Base-by-base conservation (phyloP, 306 rosid species). In the Cicer yamashitae region DNA sequence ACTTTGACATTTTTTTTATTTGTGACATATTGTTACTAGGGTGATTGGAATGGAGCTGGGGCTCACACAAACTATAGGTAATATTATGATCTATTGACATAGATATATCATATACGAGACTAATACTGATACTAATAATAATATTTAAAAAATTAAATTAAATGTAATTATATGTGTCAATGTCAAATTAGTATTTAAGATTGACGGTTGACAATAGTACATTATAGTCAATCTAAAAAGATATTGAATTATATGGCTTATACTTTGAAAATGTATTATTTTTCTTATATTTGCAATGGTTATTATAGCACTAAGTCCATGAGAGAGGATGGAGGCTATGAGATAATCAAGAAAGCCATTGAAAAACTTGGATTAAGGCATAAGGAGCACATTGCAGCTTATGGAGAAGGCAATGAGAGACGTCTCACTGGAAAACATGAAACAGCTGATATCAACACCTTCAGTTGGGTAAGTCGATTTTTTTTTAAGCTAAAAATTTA, bases 1-100 rank as follows among this genome's bases (percentile, higher is more conserved):
- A 59, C 48, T 34, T 51, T 72, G 45, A 82, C 34, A 7, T 34
- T 53, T 51, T 34, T 34, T 48, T 57, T 2, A 37, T 45, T 63
- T 52, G 18, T 37, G 9, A 11, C 15, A 25, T 67, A 12, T 30
- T 76, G 10, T 56, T 7, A 66, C 17, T 66, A 79, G 85, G 87
- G 91, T 10, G 91, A 87, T 7, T 87, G 91, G 91, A 87, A 87
- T 87, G 91, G 91, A 71, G 91, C 91, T 70, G 91, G 91, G 0
- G 91, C 91, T 80, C 91, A 87, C 80, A 3, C 87, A 66, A 87
- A 87, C 78, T 87, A 84, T 12, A 87, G 91, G 91, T 87, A 81
- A 60, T 4, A 13, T 3, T n/a, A 30, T 5, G 14, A 0, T 5
- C 10, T 11, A 30, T 5, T 2, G 18, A n/a, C 3, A 50, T 1